Evolutionary conservation across 805 yeast species (phyloP).

Genomic region (Metschnikowia kofuensis): DNA sequence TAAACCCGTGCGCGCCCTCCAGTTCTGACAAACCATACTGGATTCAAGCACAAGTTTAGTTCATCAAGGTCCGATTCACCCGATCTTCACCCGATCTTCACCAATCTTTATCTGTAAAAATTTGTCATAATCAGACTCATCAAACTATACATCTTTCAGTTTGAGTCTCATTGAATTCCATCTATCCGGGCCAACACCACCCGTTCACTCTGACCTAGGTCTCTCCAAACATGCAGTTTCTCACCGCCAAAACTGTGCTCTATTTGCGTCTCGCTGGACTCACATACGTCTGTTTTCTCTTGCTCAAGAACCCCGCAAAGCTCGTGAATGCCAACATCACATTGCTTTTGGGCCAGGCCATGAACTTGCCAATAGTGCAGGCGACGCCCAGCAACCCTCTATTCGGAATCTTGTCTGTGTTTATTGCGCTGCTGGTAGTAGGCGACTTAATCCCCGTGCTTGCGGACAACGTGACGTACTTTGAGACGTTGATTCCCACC

Average conservation of each 20-base stretch:
- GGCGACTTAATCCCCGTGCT: conserved; percentile 53
- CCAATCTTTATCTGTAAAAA: no score
- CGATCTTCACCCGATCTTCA: no score
- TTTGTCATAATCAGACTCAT: no score
- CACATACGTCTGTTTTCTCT: conserved; percentile 41
- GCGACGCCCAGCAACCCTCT: conserved; percentile 40
- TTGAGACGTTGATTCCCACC: conserved; percentile 59
- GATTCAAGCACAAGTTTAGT: no score
- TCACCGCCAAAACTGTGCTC: conserved; percentile 48
- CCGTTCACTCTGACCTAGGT: no score
- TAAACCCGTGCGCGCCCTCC: no score
- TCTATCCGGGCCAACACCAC: no score
- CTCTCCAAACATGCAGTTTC: conserved; percentile 41
- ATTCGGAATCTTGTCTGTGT: conserved; percentile 47
- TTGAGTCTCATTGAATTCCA: no score
- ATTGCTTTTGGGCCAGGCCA: conserved; percentile 56
- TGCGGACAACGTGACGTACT: conserved; percentile 45
- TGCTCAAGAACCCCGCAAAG: conserved; percentile 47
- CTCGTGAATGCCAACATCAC: conserved; percentile 46
- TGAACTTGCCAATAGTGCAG: conserved; percentile 43
- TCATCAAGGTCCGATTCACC: no score
- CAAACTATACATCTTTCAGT: no score
- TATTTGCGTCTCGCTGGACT: conserved; percentile 48
- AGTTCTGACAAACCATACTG: no score
- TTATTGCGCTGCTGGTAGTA: conserved; percentile 44